Base-by-base conservation (phyloP, 176 grass and related monocot species). In the Avena insularis region DNA sequence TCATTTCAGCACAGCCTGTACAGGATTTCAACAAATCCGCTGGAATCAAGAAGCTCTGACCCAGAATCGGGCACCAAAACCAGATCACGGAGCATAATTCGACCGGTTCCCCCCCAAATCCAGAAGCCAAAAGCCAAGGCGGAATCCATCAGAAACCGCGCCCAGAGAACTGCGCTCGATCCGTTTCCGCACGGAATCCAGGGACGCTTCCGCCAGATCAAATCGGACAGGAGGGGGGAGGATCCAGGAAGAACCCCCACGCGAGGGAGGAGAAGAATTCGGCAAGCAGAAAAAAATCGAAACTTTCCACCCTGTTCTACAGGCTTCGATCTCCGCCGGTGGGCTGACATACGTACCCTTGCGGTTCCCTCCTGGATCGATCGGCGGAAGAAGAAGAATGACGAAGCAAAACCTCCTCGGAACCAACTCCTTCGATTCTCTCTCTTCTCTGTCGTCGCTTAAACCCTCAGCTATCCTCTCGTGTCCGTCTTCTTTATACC, bases 401-500 rank as follows among this genome's bases (percentile, higher is more conserved):
- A 43, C 0, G 88, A 88, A 74, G 84, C 82, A 65, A 65, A 65
- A 65, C 64, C 64, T 68, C 88, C 49, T 75, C 36, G 78, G 89
- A 81, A 78, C 81, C 65, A 84, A 80, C 31, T 65, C 45, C 5
- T 0, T 53, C 54, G 72, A 66, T 66, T 75, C 40, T 12, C 7
- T 40, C 1, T 21, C 0, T 29, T 29, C 61, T 29, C 23, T 64
- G 23, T 83, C 81, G 81, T 59, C 36, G 65, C 91, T 93, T 93
- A 92, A 93, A 92, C 93, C 93, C 90, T 75, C 86, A 51, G 59
- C 45, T 25, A 56, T 81, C 56, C 33, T 35, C 82, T 94, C 79
- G 20, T 13, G 20, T 23, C 71, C 36, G 17, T 67, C 40, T 40
- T 55, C 66, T 83, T 71, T 83, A 81, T 81, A 83, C 66, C 65